Evolutionary conservation across 306 rosid species (phyloP), one percentile per base, ranked within the genome.

Genomic region (Cyclanthera cordifolia): DNA sequence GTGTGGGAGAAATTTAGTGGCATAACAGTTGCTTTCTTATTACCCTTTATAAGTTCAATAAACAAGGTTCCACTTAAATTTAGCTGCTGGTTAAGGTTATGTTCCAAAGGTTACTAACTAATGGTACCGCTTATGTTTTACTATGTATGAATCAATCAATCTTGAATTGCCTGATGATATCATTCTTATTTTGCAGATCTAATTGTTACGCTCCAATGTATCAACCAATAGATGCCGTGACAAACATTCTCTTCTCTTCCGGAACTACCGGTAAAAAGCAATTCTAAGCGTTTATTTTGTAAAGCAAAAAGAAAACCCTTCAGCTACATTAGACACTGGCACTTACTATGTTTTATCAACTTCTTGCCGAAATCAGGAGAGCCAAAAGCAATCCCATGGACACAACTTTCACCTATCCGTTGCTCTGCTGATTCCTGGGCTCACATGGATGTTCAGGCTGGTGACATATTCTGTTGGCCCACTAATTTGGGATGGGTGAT

Each of bases 351-450:
- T 37, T 53, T 19, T 50, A 63, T 67, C 2, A 63, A n/a, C 21
- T 63, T 72, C 63, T 4, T 28, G 67, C 8, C 19, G 76, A 77
- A 52, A 49, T 74, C 74, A 90, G 99, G 95, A 60, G 99, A 93
- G 4, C 96, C 99, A 57, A 93, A 93, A 75, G 96, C 96, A 58
- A 90, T 87, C 79, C 95, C 96, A 34, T 93, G 94, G 96, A 90
- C 95, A 79, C 99, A 93, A 74, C 85, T 84, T 78, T 80, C 95
- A 8, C 94, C 96, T 21, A 86, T 93, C 69, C 82, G 99, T 68
- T 65, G 71, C 65, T 84, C 80, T 70, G 94, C 88, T 15, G 99
- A 93, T 78, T 78, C 71, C 54, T 93, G 99, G 96, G 94, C 88
- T 77, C 78, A 50, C 13, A 0, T 59, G 63, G 90, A 90, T 71